phyloP scores from a whole-genome alignment of 2,329 filamentous ascomycete genomes.

The Microthyrium microscopicum region DNA sequence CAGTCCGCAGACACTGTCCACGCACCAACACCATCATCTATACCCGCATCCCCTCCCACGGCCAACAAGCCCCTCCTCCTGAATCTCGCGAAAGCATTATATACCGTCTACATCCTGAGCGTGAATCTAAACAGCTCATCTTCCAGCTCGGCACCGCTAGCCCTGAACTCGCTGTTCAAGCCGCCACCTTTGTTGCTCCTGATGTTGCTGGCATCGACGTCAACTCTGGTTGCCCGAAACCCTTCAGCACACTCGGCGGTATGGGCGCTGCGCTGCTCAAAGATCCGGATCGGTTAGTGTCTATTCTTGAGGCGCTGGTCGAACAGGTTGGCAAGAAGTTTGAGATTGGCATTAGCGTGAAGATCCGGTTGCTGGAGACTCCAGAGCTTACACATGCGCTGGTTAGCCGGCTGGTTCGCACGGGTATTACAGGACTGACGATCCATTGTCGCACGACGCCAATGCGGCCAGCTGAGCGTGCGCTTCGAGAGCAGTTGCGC shows the following conservation, averaged over 20 bases:
- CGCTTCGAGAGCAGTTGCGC: conserved; percentile 67
- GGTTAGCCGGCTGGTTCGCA: conserved; percentile 62
- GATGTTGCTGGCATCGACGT: conserved; percentile 93
- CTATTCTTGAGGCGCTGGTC: conserved; percentile 72
- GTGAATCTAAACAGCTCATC: conserved; percentile 59
- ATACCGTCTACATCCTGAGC: conserved; percentile 64
- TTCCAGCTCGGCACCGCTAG: conserved; percentile 87
- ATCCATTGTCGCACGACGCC: conserved; percentile 92
- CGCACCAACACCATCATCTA: conserved; percentile 71
- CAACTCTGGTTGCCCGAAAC: conserved; percentile 95
- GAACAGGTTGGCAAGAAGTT: conserved; percentile 58
- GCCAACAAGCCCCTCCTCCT: conserved; percentile 42
- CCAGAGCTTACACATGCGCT: conserved; percentile 59
- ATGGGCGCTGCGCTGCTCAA: conserved; percentile 88
- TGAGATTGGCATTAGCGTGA: conserved; percentile 88
- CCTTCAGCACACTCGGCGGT: conserved; percentile 81
- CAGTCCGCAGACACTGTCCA: conserved; percentile 59
- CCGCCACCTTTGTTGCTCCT: conserved; percentile 64
- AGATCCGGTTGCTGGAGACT: conserved; percentile 76
- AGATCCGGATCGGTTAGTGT: conserved; percentile 67
- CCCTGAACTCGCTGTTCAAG: conserved; percentile 66
- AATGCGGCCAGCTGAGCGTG: conserved; percentile 80
- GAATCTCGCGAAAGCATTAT: conserved; percentile 48
- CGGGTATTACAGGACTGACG: conserved; percentile 82
- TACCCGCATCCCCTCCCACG: conserved; percentile 57